Conservation (phyloP, 352 stramenopile species). For the Globisporangium nagaii region DNA sequence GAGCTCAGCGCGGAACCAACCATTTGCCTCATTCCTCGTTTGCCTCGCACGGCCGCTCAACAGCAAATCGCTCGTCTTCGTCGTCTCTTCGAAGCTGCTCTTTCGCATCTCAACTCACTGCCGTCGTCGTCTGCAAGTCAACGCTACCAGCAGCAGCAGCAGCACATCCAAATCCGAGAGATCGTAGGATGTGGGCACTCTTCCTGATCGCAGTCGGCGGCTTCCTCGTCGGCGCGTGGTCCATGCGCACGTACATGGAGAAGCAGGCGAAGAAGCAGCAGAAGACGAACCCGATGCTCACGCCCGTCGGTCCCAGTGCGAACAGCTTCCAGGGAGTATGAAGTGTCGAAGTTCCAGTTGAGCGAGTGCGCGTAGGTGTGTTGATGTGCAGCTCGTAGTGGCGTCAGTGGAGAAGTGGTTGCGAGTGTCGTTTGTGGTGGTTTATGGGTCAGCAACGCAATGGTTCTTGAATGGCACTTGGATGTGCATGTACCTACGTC, state of each 20-base stretch:
- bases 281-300: slow-evolving; percentile 5
- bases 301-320: background rate
- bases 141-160: background rate
- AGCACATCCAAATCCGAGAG: background rate
- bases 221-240: slow-evolving; percentile 5
- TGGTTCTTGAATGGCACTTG: background rate
- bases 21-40: background rate
- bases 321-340: too few species aligned
- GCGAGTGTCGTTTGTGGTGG: background rate
- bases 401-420: background rate
- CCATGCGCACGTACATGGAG: slow-evolving; percentile 3
- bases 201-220: slow-evolving; percentile 6
- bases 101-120: background rate
- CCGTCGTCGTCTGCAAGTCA: background rate
- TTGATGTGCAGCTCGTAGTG: too few species aligned
- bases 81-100: too few species aligned
- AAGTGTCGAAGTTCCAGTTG: too few species aligned
- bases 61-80: background rate
- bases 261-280: slow-evolving; percentile 3
- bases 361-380: too few species aligned
- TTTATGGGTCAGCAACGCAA: background rate
- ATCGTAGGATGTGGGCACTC: slow-evolving; percentile 6
- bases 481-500: background rate
- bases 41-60: background rate
- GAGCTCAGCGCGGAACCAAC: background rate